Evolutionary conservation across 805 yeast species (phyloP), one percentile per base, ranked within the genome.

Genomic region (Barnettozyma californica): DNA sequence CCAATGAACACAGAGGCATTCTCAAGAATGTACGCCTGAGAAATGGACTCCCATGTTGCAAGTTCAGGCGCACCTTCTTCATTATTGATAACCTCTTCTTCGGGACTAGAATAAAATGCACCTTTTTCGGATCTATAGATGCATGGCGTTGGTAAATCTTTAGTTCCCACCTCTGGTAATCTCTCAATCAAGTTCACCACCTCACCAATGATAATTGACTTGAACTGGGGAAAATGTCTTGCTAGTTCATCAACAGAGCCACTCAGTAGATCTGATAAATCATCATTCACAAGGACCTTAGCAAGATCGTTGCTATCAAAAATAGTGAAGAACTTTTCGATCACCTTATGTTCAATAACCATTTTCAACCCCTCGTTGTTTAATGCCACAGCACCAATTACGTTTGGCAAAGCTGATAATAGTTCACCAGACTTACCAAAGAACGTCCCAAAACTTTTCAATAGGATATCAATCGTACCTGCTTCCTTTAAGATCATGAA

Each of bases 381-480:
- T 58, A 91, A 74, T 37, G 92, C 81, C 29, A 91, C 71, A 0
- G 98, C 96, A 13, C 94, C 94, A 40, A 91, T 71, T 1, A 84
- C 78, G 55, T 86, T 90, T 0, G 91, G 85, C 10, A 89, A 67
- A 5, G 86, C 74, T 26, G 78, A 59, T 9, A 87, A 59, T 26
- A 88, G 66, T 13, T 80, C 83, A 9, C 78, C 70, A 20, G 83
- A 74, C 5, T 83, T 83, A 11, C 78, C 70, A 49, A 88, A 68
- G 20, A 85, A 74, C 0, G 62, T 59, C 13, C 73, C 74, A 59
- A 84, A 83, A 43, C 81, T 74, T 10, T 75, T 74, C 44, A 90
- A 63, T 34, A 90, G 73, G 2, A 78, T 69, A 42, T 84, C 84
- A 34, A 91, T 79, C 1, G 87, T 79, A 0, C 80, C 78, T 0